Percentiles rank a stretch among this genome's conserved stretches.
These are phyloP conservation scores for Aspergillus indologenus DNA, from an alignment of 495 filamentous ascomycete species.

Conservation along the genomic window DNA sequence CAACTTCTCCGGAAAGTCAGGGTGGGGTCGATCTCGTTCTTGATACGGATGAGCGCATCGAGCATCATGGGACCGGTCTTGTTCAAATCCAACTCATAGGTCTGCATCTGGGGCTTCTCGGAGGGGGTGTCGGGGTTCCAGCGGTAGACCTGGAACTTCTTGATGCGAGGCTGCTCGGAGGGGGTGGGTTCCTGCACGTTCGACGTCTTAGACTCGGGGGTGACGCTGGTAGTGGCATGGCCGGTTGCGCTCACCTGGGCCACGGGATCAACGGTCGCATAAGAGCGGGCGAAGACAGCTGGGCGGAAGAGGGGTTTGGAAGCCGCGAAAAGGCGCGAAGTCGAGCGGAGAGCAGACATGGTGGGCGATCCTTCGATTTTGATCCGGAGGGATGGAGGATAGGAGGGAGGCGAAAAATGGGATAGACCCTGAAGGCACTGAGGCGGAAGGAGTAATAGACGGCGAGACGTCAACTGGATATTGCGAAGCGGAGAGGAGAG, in stretches of 20 bases:
- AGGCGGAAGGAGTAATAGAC: conserved; percentile 6
- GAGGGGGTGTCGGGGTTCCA: conserved; percentile 92
- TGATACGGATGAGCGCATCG: conserved; percentile 94
- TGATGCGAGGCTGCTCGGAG: conserved; percentile 61
- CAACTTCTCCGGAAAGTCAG: conserved; percentile 93
- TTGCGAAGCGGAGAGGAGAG: conserved; percentile 15
- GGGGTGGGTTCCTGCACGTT: conserved; percentile 54
- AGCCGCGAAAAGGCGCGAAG: conserved; percentile 61
- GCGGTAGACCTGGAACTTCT: conserved; percentile 98
- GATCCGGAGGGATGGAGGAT: conserved; percentile 11
- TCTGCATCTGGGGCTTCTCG: conserved; percentile 93
- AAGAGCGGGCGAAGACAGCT: conserved; percentile 43
- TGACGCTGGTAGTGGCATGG: conserved; percentile 27
- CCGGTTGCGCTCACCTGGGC: conserved; percentile 33
- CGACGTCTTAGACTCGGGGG: conserved; percentile 48
- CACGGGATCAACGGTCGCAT: conserved; percentile 51
- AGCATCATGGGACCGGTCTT: conserved; percentile 99
- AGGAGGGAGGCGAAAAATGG: conserved; percentile 10
- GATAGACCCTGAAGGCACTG: neutral
- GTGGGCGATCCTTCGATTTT: conserved; percentile 22
- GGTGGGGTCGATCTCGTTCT: conserved; percentile 98
- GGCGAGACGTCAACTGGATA: conserved; percentile 1
- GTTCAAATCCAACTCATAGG: conserved; percentile 89
- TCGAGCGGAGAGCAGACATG: conserved; percentile 79
- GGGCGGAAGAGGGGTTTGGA: conserved; percentile 52